A percentile compares a stretch with the other conserved stretches of the same genome.
Conservation (phyloP, 345 rosid genomes). For the Melastoma malabathricum region DNA sequence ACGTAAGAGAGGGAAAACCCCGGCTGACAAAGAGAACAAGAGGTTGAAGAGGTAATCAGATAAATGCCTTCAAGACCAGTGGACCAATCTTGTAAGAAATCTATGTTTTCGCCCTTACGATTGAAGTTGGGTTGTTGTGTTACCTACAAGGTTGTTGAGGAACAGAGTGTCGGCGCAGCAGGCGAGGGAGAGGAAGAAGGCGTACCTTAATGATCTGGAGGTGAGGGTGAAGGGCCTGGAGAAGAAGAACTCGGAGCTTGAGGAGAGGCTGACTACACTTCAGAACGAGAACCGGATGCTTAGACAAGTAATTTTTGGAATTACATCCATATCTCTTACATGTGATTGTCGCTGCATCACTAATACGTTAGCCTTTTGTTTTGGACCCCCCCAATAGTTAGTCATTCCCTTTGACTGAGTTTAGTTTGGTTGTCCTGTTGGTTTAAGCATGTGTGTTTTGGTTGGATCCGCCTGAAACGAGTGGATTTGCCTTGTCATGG, state of each 20-base stretch:
- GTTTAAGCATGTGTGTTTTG: too few relatives aligned
- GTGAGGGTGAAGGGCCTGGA: conserved; percentile 36
- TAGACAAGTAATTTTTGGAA: conserved; percentile 25
- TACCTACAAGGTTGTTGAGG: conserved; percentile 35
- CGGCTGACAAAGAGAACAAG: conserved; percentile 89
- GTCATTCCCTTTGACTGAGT: too few relatives aligned
- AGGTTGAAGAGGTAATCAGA: conserved; percentile 58
- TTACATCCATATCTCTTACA: too few relatives aligned
- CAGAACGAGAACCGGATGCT: conserved; percentile 63
- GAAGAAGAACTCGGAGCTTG: conserved; percentile 40
- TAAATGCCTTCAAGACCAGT: background rate
- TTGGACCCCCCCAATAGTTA: too few relatives aligned
- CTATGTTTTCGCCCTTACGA: too few relatives aligned
- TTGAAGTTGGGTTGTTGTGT: too few relatives aligned
- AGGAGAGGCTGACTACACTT: conserved; percentile 55
- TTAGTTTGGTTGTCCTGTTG: too few relatives aligned
- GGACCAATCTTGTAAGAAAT: too few relatives aligned
- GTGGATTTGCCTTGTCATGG: too few relatives aligned
- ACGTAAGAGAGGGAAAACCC: conserved; percentile 72
- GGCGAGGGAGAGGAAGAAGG: conserved; percentile 80
- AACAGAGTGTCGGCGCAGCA: conserved; percentile 77
- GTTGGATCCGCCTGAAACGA: too few relatives aligned
- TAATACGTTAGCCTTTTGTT: too few relatives aligned
- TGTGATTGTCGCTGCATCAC: too few relatives aligned
- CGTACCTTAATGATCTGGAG: conserved; percentile 53